phyloP scores from a whole-genome alignment of 2,329 filamentous ascomycete genomes.

The Apiospora sp. region DNA sequence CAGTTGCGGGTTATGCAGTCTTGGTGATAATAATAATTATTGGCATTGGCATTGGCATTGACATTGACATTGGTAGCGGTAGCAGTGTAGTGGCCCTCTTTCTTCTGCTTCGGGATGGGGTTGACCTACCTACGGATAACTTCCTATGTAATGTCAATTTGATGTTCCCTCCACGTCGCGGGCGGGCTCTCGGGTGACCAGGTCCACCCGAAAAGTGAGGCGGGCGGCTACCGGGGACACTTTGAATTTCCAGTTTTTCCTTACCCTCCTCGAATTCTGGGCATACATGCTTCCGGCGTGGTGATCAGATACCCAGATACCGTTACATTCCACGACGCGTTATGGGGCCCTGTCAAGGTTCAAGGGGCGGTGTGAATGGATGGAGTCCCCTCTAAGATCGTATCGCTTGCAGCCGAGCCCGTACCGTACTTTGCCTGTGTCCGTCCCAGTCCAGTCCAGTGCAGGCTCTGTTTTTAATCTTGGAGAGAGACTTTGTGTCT shows the following conservation, averaged over 20 bases:
- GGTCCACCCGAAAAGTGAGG: slow-evolving; percentile 14
- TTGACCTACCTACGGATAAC: too few relatives aligned
- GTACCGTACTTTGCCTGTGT: neutral
- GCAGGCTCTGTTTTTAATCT: neutral
- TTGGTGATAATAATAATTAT: too few relatives aligned
- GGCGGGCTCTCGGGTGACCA: slow-evolving; percentile 9
- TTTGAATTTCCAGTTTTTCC: neutral
- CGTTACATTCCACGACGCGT: neutral
- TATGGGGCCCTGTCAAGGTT: neutral
- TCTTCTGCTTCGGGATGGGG: too few relatives aligned
- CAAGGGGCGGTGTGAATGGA: slow-evolving; percentile 16
- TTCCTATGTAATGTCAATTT: too few relatives aligned
- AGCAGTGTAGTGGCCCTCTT: too few relatives aligned
- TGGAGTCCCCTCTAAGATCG: neutral
- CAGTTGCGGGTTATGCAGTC: too few relatives aligned
- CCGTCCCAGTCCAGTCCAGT: neutral
- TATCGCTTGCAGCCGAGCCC: slow-evolving; percentile 5
- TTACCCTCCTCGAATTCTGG: neutral
- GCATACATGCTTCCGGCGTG: neutral
- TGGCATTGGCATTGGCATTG: too few relatives aligned
- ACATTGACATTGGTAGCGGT: too few relatives aligned
- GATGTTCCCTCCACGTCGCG: neutral
- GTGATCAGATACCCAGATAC: slow-evolving; percentile 20
- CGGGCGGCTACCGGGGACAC: neutral
- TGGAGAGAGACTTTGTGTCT: neutral